Evolutionary conservation across 495 filamentous ascomycete genomes (phyloP).

Genomic region (Talaromyces nanjingensis): DNA sequence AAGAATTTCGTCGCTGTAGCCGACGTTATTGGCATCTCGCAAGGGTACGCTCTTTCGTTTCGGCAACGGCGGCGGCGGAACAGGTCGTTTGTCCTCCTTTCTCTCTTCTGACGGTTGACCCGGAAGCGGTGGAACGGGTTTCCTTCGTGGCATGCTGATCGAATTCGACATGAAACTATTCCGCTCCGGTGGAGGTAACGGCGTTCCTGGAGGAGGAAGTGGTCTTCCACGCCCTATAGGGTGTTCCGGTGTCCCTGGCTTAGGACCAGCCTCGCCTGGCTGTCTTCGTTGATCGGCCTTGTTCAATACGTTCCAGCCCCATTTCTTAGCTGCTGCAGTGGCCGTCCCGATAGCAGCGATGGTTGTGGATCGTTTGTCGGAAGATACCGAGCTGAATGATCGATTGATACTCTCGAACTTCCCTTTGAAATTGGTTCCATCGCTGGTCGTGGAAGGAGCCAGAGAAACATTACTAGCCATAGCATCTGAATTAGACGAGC

Average conservation of each 20-base stretch:
- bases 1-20: constrained; percentile 32
- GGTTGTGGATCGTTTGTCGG: constrained; percentile 31
- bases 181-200: constrained; percentile 66
- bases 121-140: constrained; percentile 43
- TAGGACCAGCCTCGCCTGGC: constrained; percentile 24
- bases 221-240: constrained; percentile 65
- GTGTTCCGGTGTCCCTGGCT: constrained; percentile 49
- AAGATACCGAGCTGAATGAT: constrained; percentile 29
- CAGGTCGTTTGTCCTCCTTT: constrained; percentile 18
- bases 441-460: constrained; percentile 17
- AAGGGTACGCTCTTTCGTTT: constrained; percentile 30
- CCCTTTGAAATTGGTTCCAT: constrained; percentile 27
- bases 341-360: constrained; percentile 58
- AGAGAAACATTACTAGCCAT: constrained; percentile 3
- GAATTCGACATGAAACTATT: constrained; percentile 52
- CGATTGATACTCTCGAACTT: constrained; percentile 37
- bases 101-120: constrained; percentile 14
- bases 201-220: constrained; percentile 47
- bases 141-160: constrained; percentile 53
- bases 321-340: constrained; percentile 75
- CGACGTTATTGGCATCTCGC: constrained; percentile 12
- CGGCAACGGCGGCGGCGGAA: constrained; percentile 25
- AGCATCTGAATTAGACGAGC: constrained; percentile 2
- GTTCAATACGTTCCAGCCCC: constrained; percentile 68
- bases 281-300: constrained; percentile 39